These are phyloP conservation scores for Spathaspora sp. DNA, from an alignment of 805 yeast genomes.

Conservation along the genomic window DNA sequence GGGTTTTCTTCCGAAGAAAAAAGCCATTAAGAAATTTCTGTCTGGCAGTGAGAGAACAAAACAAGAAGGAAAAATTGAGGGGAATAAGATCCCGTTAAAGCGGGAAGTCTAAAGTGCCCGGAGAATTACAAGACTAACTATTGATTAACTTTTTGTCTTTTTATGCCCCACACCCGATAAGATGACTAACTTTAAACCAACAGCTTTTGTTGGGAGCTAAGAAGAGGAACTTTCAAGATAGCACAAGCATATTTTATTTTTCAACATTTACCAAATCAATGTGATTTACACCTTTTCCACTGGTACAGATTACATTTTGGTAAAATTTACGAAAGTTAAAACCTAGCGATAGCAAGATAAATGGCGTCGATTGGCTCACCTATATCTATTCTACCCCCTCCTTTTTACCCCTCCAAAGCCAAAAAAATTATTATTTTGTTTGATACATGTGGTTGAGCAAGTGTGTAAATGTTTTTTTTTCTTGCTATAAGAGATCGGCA, in stretches of 20 bases:
- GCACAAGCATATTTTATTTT: too few relatives aligned
- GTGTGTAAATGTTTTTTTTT: not conserved
- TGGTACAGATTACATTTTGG: too few relatives aligned
- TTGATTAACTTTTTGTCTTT: not conserved
- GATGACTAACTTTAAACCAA: not conserved
- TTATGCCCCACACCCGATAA: not conserved
- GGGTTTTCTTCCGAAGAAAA: too few relatives aligned
- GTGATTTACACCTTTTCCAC: too few relatives aligned
- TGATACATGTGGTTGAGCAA: not conserved
- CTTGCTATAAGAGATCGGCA: not conserved
- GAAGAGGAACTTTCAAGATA: too few relatives aligned
- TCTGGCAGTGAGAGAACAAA: not conserved
- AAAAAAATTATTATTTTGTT: not conserved
- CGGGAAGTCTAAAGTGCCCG: not conserved
- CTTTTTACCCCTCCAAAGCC: not conserved
- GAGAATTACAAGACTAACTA: not conserved
- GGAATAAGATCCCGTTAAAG: not conserved
- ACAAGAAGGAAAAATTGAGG: not conserved
- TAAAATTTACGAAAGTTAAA: not conserved
- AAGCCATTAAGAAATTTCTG: too few relatives aligned
- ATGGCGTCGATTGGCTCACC: not conserved
- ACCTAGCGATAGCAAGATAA: not conserved
- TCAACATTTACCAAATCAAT: too few relatives aligned
- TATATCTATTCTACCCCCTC: not conserved
- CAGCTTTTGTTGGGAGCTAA: not conserved